These are phyloP conservation scores for Ramaria sp. DNA, from an alignment of 768 basidiomycete species.

Conservation along the genomic window DNA sequence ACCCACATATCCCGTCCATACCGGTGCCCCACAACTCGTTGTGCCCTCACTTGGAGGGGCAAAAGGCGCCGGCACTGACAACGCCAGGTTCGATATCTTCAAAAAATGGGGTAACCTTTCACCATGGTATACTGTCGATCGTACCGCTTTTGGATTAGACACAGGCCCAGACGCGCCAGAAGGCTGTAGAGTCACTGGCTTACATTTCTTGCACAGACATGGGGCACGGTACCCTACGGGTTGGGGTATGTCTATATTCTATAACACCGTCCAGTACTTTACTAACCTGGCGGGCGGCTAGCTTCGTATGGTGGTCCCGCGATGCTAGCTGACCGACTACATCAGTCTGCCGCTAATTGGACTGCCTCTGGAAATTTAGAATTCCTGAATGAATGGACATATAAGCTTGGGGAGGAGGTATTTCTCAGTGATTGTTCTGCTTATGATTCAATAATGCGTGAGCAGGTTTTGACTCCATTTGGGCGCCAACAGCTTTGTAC, in stretches of 20 bases:
- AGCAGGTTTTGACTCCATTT: constrained; percentile 6
- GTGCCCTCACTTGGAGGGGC: constrained; percentile 13
- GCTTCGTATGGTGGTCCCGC: constrained; percentile 38
- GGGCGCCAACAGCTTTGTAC: constrained; percentile 16
- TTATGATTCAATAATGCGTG: background rate
- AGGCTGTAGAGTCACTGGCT: constrained; percentile 57
- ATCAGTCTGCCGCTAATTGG: constrained; percentile 49
- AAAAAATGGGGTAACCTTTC: constrained; percentile 77
- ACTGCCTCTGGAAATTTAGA: constrained; percentile 51
- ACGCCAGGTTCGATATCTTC: constrained; percentile 47
- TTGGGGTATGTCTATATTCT: constrained; percentile 1
- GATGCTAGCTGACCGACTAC: constrained; percentile 45
- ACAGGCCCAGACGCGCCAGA: constrained; percentile 61
- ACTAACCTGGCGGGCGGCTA: background rate
- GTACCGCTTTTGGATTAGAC: constrained; percentile 59
- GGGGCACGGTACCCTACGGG: constrained; percentile 51
- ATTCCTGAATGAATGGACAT: constrained; percentile 84
- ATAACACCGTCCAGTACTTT: background rate
- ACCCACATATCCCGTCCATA: constrained; percentile 56
- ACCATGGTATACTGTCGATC: constrained; percentile 73
- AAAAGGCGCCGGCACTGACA: constrained; percentile 14
- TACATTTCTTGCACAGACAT: constrained; percentile 76
- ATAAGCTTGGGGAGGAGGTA: constrained; percentile 85
- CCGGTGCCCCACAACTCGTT: constrained; percentile 28
- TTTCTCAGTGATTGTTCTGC: background rate